These are phyloP conservation scores for Lentinula raphanica DNA, from an alignment of 768 basidiomycete species.

Conservation along the genomic window DNA sequence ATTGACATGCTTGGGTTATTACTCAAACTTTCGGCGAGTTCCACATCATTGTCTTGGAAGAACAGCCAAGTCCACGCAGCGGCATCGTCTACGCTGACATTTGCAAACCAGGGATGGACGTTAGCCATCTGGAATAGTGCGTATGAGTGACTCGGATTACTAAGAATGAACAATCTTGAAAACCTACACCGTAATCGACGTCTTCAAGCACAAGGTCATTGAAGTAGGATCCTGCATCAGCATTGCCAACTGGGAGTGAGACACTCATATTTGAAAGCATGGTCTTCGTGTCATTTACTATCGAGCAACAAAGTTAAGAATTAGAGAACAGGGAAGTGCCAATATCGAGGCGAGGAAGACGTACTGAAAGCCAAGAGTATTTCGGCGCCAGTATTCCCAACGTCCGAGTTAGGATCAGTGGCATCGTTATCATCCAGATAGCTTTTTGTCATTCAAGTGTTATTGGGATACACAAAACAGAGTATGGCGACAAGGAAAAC, in stretches of 20 bases:
- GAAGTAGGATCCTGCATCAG: slow-evolving; percentile 86
- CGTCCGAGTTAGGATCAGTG: slow-evolving; percentile 51
- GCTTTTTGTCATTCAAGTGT: too few relatives aligned
- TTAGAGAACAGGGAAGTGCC: background rate
- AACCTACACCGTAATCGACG: slow-evolving; percentile 66
- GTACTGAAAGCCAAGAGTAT: slow-evolving; percentile 53
- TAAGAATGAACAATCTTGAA: background rate
- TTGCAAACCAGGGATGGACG: slow-evolving; percentile 92
- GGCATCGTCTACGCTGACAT: slow-evolving; percentile 57
- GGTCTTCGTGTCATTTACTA: slow-evolving; percentile 53
- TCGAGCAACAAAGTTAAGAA: background rate
- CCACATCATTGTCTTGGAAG: slow-evolving; percentile 63
- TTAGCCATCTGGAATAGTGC: slow-evolving; percentile 64
- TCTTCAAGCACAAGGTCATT: slow-evolving; percentile 58
- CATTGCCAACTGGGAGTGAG: slow-evolving; percentile 64
- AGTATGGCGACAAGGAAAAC: slow-evolving; percentile 15
- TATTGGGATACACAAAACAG: too few relatives aligned
- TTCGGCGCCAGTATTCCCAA: slow-evolving; percentile 57
- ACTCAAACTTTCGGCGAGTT: slow-evolving; percentile 42
- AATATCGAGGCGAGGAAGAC: background rate
- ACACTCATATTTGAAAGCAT: slow-evolving; percentile 55
- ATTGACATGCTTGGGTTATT: slow-evolving; percentile 84
- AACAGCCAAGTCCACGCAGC: slow-evolving; percentile 81
- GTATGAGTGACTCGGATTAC: background rate
- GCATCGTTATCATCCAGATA: slow-evolving; percentile 47